Conservation (phyloP, 2,329 filamentous ascomycete genomes). For the Clonostachys byssicola region DNA sequence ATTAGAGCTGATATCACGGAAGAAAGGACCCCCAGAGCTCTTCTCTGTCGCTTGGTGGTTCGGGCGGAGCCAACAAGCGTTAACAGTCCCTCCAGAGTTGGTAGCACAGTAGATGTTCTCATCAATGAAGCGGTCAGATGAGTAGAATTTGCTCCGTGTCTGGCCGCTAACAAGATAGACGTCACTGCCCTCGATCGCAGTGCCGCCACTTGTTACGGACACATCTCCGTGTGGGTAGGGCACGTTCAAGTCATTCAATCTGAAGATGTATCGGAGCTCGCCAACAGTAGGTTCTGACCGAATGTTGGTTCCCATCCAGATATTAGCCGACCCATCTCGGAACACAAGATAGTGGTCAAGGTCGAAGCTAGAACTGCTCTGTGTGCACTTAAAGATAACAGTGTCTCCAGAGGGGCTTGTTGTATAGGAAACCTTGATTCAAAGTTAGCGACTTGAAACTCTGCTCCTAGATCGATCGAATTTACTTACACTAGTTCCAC, state of each 20-base stretch:
- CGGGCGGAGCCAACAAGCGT: conserved; percentile 58
- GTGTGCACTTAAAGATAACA: conserved; percentile 33
- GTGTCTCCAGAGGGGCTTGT: neutral
- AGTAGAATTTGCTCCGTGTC: conserved; percentile 68
- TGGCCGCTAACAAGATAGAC: conserved; percentile 56
- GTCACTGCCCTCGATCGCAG: conserved; percentile 53
- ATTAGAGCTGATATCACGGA: conserved; percentile 56
- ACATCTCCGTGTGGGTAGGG: conserved; percentile 47
- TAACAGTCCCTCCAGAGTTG: conserved; percentile 38
- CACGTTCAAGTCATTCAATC: conserved; percentile 45
- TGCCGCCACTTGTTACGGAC: conserved; percentile 49
- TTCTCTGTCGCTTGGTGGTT: conserved; percentile 49
- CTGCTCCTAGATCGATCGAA: neutral
- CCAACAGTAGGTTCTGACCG: conserved; percentile 50
- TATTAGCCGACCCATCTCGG: conserved; percentile 50
- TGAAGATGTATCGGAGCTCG: conserved; percentile 62
- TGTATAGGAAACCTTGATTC: neutral
- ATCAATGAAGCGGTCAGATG: conserved; percentile 64
- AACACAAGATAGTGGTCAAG: conserved; percentile 62
- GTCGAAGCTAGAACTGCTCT: conserved; percentile 55
- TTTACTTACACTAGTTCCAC: conserved; percentile 33
- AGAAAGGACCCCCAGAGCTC: conserved; percentile 63
- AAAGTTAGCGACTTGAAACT: neutral
- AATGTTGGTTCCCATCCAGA: conserved; percentile 61
- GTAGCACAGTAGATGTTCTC: conserved; percentile 60